phyloP scores from a whole-genome alignment of 1,284 basidiomycete genomes.

The Ceratobasidium papillatum region DNA sequence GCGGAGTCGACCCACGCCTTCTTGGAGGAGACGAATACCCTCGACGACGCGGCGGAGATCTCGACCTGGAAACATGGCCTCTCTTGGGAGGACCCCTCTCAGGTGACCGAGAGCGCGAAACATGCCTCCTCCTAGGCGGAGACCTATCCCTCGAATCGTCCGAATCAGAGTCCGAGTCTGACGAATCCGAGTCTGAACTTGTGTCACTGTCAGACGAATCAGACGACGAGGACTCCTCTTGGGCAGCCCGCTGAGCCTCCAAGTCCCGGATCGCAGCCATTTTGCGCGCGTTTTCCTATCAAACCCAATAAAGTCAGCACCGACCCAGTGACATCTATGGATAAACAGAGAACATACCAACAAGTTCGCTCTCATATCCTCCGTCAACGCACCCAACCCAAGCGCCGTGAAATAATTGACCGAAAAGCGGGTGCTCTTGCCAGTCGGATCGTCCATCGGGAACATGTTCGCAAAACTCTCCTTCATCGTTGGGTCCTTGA shows the following conservation, averaged over 20 bases:
- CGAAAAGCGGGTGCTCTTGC: constrained; percentile 92
- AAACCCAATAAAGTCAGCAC: constrained; percentile 23
- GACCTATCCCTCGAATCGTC: constrained; percentile 44
- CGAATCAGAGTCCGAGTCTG: constrained; percentile 50
- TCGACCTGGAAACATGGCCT: constrained; percentile 14
- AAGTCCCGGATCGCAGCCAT: constrained; percentile 91
- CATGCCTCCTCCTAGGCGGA: constrained; percentile 37
- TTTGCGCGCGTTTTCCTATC: constrained; percentile 54
- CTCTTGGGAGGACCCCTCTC: constrained; percentile 46
- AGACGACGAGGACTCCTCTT: constrained; percentile 76
- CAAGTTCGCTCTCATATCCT: constrained; percentile 95
- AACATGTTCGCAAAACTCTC: constrained; percentile 85
- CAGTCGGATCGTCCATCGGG: constrained; percentile 86
- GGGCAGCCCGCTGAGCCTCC: constrained; percentile 88
- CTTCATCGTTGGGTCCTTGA: constrained; percentile 85
- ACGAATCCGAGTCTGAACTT: constrained; percentile 53
- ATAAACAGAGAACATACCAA: constrained; percentile 64
- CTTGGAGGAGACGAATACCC: constrained; percentile 43
- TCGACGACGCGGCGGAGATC: constrained; percentile 34
- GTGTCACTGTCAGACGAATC: constrained; percentile 54
- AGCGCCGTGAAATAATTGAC: constrained; percentile 99
- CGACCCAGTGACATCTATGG: constrained; percentile 4
- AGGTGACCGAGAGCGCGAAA: constrained; percentile 44
- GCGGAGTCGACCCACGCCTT: constrained; percentile 33
- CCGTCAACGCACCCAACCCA: constrained; percentile 88